phyloP scores from a whole-genome alignment of 805 yeast genomes.

The Kodamaea jinghongensis region DNA sequence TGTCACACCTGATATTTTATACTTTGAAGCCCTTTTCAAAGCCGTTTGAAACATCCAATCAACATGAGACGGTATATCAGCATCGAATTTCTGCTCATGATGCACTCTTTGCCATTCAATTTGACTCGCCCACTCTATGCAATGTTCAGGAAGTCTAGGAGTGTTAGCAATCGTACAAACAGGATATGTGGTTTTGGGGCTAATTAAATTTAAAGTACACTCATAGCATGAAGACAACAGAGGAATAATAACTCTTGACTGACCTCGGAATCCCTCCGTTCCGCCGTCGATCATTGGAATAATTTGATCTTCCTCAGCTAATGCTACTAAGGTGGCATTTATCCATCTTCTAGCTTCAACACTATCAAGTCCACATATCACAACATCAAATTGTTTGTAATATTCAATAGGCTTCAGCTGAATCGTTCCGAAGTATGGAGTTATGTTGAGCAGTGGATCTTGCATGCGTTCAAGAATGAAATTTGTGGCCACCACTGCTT shows the following conservation, averaged over 20 bases:
- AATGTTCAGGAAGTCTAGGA: slow-evolving; percentile 92
- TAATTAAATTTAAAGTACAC: slow-evolving; percentile 77
- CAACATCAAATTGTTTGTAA: slow-evolving; percentile 64
- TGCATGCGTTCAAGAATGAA: slow-evolving; percentile 49
- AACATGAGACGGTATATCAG: slow-evolving; percentile 66
- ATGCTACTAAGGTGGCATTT: slow-evolving; percentile 59
- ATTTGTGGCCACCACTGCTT: slow-evolving; percentile 63
- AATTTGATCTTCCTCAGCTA: slow-evolving; percentile 51
- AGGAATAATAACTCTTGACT: slow-evolving; percentile 83
- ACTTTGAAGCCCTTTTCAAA: slow-evolving; percentile 54
- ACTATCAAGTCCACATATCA: slow-evolving; percentile 86
- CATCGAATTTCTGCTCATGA: slow-evolving; percentile 52
- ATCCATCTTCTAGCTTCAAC: slow-evolving; percentile 92
- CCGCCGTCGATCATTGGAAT: slow-evolving; percentile 83
- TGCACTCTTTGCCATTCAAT: slow-evolving; percentile 65
- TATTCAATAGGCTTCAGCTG: slow-evolving; percentile 57
- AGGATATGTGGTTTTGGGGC: slow-evolving; percentile 68
- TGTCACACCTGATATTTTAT: slow-evolving; percentile 75
- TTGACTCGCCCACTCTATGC: slow-evolving; percentile 85
- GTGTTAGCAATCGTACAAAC: slow-evolving; percentile 93
- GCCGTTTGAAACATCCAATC: slow-evolving; percentile 60
- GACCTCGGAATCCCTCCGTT: slow-evolving; percentile 92
- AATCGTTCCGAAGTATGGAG: slow-evolving; percentile 63
- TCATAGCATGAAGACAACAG: slow-evolving; percentile 88
- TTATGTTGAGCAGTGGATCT: slow-evolving; percentile 38